A percentile compares a stretch with the other conserved stretches of the same genome.
Evolutionary conservation across 1,284 basidiomycete species (phyloP).

Genomic region (Erythrobasidium hasegawianum): DNA sequence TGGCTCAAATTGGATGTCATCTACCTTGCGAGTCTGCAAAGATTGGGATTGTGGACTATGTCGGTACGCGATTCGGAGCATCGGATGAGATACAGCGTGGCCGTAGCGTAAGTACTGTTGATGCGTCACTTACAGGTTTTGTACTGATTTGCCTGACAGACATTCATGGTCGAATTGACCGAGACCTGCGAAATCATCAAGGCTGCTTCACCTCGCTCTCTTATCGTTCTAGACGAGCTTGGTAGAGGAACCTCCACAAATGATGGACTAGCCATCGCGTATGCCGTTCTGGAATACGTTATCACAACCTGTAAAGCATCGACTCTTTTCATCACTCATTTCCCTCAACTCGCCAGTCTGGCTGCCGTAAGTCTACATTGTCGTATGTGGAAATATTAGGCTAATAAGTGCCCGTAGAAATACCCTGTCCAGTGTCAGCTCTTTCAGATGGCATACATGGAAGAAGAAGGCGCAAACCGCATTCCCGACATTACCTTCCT

Average conservation of each 20-base stretch:
- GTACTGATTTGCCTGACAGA: no score
- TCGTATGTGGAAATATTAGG: no score
- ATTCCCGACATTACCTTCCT: constrained; percentile 76
- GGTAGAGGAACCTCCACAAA: constrained; percentile 74
- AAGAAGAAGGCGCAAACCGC: constrained; percentile 62
- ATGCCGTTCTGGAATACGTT: constrained; percentile 75
- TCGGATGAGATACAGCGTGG: constrained; percentile 79
- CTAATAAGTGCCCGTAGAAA: no score
- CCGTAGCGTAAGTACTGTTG: constrained; percentile 49
- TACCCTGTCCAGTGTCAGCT: constrained; percentile 57
- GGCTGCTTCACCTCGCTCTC: constrained; percentile 42
- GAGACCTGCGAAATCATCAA: constrained; percentile 85
- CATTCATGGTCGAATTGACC: constrained; percentile 70
- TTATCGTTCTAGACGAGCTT: constrained; percentile 71
- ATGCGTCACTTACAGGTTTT: no score
- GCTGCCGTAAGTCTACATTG: constrained; percentile 31
- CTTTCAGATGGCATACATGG: constrained; percentile 78
- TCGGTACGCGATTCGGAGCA: constrained; percentile 69
- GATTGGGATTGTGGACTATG: constrained; percentile 73
- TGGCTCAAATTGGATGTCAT: constrained; percentile 57
- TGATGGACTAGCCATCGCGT: constrained; percentile 79
- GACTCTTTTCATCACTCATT: constrained; percentile 92
- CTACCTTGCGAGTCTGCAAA: constrained; percentile 66
- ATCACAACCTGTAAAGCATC: constrained; percentile 63
- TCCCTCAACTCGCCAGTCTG: constrained; percentile 55